Evolutionary conservation across 306 rosid genomes (phyloP).

Genomic region (Quercus agrifolia): DNA sequence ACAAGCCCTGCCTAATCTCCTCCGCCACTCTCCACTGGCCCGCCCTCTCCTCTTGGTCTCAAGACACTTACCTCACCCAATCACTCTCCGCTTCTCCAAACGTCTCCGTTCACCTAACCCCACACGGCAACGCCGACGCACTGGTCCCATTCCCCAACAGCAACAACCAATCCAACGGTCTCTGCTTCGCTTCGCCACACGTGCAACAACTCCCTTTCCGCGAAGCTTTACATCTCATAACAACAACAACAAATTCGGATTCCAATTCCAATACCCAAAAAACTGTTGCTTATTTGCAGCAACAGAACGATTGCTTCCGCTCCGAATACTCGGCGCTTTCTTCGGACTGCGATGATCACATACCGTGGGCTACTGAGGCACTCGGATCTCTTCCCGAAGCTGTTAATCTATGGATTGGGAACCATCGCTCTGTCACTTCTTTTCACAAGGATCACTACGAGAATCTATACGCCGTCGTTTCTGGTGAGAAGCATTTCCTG

Average conservation of each 20-base stretch:
- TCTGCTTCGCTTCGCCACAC: constrained; percentile 43
- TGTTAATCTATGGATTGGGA: constrained; percentile 81
- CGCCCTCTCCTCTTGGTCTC: constrained; percentile 58
- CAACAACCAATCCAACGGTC: background rate
- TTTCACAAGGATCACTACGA: constrained; percentile 85
- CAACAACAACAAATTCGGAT: background rate
- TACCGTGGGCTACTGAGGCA: constrained; percentile 69
- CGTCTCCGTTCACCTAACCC: constrained; percentile 83
- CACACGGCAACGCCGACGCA: constrained; percentile 72
- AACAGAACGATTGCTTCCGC: constrained; percentile 72
- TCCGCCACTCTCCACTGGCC: constrained; percentile 69
- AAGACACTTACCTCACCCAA: constrained; percentile 45
- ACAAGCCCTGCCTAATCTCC: constrained; percentile 79
- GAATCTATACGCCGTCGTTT: constrained; percentile 79
- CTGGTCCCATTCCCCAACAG: constrained; percentile 15
- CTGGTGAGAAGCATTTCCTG: constrained; percentile 67
- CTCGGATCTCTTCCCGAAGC: constrained; percentile 66
- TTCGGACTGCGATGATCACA: constrained; percentile 53
- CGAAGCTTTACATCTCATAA: constrained; percentile 30
- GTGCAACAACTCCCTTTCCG: constrained; percentile 26
- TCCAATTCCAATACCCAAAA: background rate
- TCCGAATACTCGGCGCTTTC: constrained; percentile 57
- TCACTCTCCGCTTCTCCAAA: constrained; percentile 49
- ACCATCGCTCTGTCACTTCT: constrained; percentile 50
- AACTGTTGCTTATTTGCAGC: constrained; percentile 70